Base-by-base conservation (phyloP, 1,284 basidiomycete genomes). In the Hypsizygus ulmarius region DNA sequence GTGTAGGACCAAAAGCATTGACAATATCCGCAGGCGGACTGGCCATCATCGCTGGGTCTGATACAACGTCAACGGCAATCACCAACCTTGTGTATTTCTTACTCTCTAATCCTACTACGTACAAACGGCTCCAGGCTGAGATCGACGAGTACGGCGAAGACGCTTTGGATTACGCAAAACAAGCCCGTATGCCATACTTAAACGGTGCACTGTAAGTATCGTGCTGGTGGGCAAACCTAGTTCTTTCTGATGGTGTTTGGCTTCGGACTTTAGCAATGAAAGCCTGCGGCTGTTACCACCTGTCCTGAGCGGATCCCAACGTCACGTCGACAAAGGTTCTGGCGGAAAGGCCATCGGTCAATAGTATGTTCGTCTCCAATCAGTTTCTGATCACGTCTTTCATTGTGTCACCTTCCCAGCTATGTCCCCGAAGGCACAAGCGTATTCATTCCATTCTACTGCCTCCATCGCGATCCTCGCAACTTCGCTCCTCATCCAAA, bases 401-500 rank as follows among this genome's bases (percentile, higher is more conserved):
- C 14, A 43, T 7, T 36, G 40, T 34, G 2, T 21, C 29, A 44
- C 29, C 8, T 42, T 19, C n/a, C 15, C 37, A 75, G 70, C 44
- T 70, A 64, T 49, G 58, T 77, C 10, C 71, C 73, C 3, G 67
- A 68, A 52, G 68, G 67, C 10, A 75, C 71, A 5, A 64, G 59
- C 34, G 66, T 69, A 4, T 67, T 68, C 39, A 59, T 72, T 18
- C 66, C 68, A 1, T 64, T 64, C 5, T 73, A 66, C 49, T 45
- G 60, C 9, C 47, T 76, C 5, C 75, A 77, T 33, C 64, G 69
- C 11, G 69, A 75, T 53, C 61, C 71, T 3, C 59, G 64, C 5
- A 67, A 71, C 53, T 77, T 75, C 56, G 66, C 62, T 15, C 73
- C 73, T 3, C 49, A 60, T 3, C 63, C 74, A 1, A 64, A 73